Percentiles rank a stretch among this genome's conserved stretches.
These are phyloP conservation scores for Purpureocillium lavendulum DNA, from an alignment of 2,329 filamentous ascomycete species.

Conservation along the genomic window DNA sequence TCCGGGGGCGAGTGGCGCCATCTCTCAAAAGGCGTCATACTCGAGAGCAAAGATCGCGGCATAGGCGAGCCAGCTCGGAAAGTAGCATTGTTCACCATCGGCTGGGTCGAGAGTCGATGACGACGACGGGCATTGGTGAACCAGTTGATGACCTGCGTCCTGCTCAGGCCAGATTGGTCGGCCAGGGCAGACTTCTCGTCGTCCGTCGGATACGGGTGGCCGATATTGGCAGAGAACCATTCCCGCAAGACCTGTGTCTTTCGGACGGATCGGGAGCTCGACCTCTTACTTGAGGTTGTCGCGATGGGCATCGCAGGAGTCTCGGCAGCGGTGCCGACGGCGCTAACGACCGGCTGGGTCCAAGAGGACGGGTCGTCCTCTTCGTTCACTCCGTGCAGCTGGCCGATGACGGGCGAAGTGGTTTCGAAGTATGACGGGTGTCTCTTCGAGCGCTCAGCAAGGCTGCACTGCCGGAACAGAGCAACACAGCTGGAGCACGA, in stretches of 20 bases:
- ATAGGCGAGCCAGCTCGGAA: slow-evolving; percentile 34
- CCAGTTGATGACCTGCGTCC: slow-evolving; percentile 38
- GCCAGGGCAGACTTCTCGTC: slow-evolving; percentile 32
- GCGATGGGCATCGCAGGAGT: slow-evolving; percentile 7
- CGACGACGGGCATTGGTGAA: slow-evolving; percentile 42
- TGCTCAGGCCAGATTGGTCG: slow-evolving; percentile 34
- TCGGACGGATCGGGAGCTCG: slow-evolving; percentile 31
- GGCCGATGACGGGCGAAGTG: slow-evolving; percentile 34
- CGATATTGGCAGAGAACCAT: slow-evolving; percentile 36
- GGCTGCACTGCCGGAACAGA: slow-evolving; percentile 39
- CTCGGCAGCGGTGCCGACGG: not conserved
- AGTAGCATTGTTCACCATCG: slow-evolving; percentile 16
- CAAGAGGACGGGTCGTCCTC: slow-evolving; percentile 11
- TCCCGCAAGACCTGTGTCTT: slow-evolving; percentile 35
- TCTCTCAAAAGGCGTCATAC: slow-evolving; percentile 38
- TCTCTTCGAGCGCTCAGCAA: slow-evolving; percentile 34
- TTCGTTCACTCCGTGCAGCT: slow-evolving; percentile 39
- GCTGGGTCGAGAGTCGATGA: slow-evolving; percentile 26
- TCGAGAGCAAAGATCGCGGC: slow-evolving; percentile 21
- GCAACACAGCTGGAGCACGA: slow-evolving; percentile 43
- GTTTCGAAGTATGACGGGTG: slow-evolving; percentile 37
- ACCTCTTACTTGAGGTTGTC: slow-evolving; percentile 17
- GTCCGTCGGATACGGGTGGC: slow-evolving; percentile 39
- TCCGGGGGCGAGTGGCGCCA: slow-evolving; percentile 33
- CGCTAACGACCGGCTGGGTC: not conserved